Base-by-base conservation (phyloP, 768 basidiomycete genomes). In the Tremella yokohamensis region DNA sequence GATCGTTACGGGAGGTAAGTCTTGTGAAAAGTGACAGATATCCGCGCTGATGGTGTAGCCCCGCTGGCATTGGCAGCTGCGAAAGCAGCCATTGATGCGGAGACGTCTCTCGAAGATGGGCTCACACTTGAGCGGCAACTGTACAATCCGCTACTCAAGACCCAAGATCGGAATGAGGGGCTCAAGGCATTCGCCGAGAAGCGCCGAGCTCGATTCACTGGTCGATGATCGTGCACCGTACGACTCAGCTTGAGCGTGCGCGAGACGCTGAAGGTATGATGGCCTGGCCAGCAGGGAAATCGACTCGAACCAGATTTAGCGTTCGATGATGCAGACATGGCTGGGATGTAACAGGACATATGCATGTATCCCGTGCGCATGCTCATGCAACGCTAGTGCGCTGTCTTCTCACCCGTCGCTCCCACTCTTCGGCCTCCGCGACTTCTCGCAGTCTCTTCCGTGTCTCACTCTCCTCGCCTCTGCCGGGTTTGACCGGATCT, bases 81-180 rank as follows among this genome's bases (percentile, higher is more conserved):
- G 4, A 94, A 94, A 69, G 83, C 84, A 64, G 88, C 89, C 8
- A 85, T 93, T 49, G 87, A 87, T 13, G 82, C 87, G 22, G 88
- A 90, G 18, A 80, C 82, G n/a, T 86, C 90, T 66, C 79, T 91
- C 13, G 90, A 92, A 77, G 82, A 85, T 57, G 89, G 88, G 83
- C 81, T 97, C n/a, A 89, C 93, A 73, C 89, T 93, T 61, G 92
- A 96, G 75, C 82, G 88, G 37, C 84, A 85, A 4, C 84, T 87
- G 12, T 97, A 97, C 60, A 87, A 94, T 63, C 82, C 83, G 2
- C 80, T 97, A 18, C 79, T 96, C 19, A 80, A 81, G 34, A 86
- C 82, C 7, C 81, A 84, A 62, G 92, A 97, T 74, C 83, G 92
- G 18, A 64, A 81, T 6, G 92, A 97, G 77, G 92, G 91, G 2